These are phyloP conservation scores for Aspergillus alliaceus DNA, from an alignment of 2,329 filamentous ascomycete genomes.

Conservation along the genomic window DNA sequence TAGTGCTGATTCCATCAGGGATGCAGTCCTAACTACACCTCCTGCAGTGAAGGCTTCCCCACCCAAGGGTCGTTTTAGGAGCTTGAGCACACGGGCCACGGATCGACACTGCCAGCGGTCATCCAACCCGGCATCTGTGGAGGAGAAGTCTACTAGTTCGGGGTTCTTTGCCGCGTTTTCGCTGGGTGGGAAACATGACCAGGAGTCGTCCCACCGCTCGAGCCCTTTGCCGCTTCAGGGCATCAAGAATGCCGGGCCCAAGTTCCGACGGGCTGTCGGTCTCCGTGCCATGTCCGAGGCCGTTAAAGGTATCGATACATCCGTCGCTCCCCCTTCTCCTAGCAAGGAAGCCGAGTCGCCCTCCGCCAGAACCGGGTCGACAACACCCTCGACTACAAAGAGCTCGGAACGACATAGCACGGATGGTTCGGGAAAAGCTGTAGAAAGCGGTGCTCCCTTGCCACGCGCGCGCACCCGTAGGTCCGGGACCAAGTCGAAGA, in stretches of 20 bases:
- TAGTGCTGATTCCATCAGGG: constrained; percentile 73
- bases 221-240: constrained; percentile 49
- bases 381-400: constrained; percentile 62
- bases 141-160: constrained; percentile 47
- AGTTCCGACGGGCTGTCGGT: constrained; percentile 63
- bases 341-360: constrained; percentile 59
- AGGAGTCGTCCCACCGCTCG: constrained; percentile 53
- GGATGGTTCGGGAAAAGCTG: constrained; percentile 55
- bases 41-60: constrained; percentile 59
- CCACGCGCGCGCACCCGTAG: constrained; percentile 53
- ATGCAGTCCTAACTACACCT: constrained; percentile 53
- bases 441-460: constrained; percentile 49
- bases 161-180: constrained; percentile 49
- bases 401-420: constrained; percentile 80
- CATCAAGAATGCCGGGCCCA: constrained; percentile 59
- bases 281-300: constrained; percentile 81
- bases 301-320: constrained; percentile 51
- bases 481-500: constrained; percentile 70
- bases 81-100: constrained; percentile 59
- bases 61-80: constrained; percentile 55
- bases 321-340: constrained; percentile 45
- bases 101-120: constrained; percentile 43
- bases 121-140: constrained; percentile 56
- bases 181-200: constrained; percentile 46
- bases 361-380: constrained; percentile 74